A percentile compares a stretch with the other conserved stretches of the same genome.
These are phyloP conservation scores for Pichia sp. DNA, from an alignment of 1,139 yeast species.

Conservation along the genomic window DNA sequence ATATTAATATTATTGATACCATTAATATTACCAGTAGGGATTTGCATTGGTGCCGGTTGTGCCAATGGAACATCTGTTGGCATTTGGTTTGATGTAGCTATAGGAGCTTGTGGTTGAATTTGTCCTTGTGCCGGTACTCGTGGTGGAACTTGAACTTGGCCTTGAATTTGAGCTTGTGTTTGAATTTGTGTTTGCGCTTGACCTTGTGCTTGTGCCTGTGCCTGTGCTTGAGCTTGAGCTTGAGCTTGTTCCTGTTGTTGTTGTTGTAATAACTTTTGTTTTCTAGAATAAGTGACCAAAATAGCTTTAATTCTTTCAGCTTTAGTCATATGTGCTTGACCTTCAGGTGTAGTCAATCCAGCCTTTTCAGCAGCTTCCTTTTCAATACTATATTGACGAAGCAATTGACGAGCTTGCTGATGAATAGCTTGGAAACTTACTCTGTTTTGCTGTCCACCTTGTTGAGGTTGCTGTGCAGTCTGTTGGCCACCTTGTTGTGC, in stretches of 20 bases:
- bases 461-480: constrained; percentile 12
- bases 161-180: constrained; percentile 13
- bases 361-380: constrained; percentile 53
- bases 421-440: constrained; percentile 23
- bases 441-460: constrained; percentile 16
- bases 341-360: constrained; percentile 57
- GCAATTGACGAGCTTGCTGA: constrained; percentile 54
- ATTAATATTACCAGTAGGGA: not conserved
- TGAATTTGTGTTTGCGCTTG: constrained; percentile 6
- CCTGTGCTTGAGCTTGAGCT: constrained; percentile 15
- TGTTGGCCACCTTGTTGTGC: not conserved
- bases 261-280: constrained; percentile 29
- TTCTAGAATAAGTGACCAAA: constrained; percentile 31
- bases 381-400: constrained; percentile 54
- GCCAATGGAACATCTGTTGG: not conserved
- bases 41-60: not conserved
- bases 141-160: constrained; percentile 19
- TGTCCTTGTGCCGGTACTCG: constrained; percentile 7
- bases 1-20: not conserved
- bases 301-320: constrained; percentile 60
- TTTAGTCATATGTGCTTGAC: constrained; percentile 59
- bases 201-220: constrained; percentile 10
- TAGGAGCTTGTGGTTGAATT: constrained; percentile 8
- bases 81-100: not conserved
- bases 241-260: constrained; percentile 22